Base-by-base conservation (phyloP, 768 basidiomycete genomes). In the Heimioporus sp. region DNA sequence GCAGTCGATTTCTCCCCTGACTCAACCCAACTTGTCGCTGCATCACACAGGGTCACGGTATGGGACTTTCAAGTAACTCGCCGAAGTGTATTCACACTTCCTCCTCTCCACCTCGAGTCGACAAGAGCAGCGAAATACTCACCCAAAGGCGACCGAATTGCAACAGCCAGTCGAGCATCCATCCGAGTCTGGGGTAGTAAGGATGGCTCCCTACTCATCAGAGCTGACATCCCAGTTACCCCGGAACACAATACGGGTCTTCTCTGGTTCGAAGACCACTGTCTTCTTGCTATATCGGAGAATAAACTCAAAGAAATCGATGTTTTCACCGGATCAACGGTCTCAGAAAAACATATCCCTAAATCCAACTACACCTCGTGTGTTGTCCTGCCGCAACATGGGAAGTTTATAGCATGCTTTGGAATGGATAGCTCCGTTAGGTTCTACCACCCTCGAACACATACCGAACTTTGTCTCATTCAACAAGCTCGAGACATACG, bases 1-100 rank as follows among this genome's bases (percentile, higher is more conserved):
- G 43, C 21, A 2, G 37, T 53, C 20, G 52, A 49, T 28, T 49
- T 53, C 24, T 49, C 52, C 11, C 47, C 52, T 5, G 48, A 49
- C 30, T 38, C 37, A 10, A 35, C 36, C 1, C 32, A 37, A 1
- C 30, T 53, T n/a, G n/a, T n/a, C n/a, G n/a, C n/a, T n/a, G n/a
- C n/a, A n/a, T n/a, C n/a, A n/a, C n/a, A n/a, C n/a, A n/a, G n/a
- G n/a, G n/a, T n/a, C n/a, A n/a, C n/a, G n/a, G n/a, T n/a, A n/a
- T n/a, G n/a, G n/a, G n/a, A n/a, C n/a, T n/a, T n/a, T n/a, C n/a
- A n/a, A n/a, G n/a, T n/a, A n/a, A n/a, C n/a, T n/a, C n/a, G n/a
- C n/a, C n/a, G n/a, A n/a, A n/a, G n/a, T n/a, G n/a, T n/a, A n/a
- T n/a, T n/a, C n/a, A n/a, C n/a, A n/a, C n/a, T n/a, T n/a, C n/a